phyloP scores from a whole-genome alignment of 352 stramenopile species.

The Phytophthora citrophthora region DNA sequence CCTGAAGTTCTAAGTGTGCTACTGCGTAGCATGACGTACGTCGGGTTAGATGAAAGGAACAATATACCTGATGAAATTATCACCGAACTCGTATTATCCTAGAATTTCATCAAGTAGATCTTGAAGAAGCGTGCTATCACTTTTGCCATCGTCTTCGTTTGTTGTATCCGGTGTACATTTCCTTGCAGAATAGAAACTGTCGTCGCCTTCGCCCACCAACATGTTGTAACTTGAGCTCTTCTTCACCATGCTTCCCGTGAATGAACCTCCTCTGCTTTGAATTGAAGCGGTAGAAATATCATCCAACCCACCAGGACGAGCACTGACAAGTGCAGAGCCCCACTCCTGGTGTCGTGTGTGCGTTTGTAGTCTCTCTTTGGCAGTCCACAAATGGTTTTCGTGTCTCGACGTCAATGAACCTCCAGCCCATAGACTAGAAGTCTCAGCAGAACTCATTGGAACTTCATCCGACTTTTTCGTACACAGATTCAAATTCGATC shows the following conservation, averaged over 20 bases:
- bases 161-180: conserved; percentile 32
- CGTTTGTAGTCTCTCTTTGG: conserved; percentile 26
- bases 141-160: conserved; percentile 34
- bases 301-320: conserved; percentile 17
- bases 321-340: conserved; percentile 25
- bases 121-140: conserved; percentile 59
- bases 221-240: conserved; percentile 33
- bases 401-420: conserved; percentile 27
- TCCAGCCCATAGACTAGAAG: conserved; percentile 15
- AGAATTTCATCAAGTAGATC: conserved; percentile 81
- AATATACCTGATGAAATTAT: conserved; percentile 78
- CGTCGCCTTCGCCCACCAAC: background rate
- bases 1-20: conserved; percentile 97
- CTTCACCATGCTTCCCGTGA: conserved; percentile 3
- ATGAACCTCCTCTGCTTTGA: conserved; percentile 23
- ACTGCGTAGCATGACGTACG: conserved; percentile 23
- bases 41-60: conserved; percentile 41
- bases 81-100: conserved; percentile 24
- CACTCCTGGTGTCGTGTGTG: conserved; percentile 23
- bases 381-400: conserved; percentile 27
- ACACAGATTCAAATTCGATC: conserved; percentile 6
- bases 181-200: conserved; percentile 36
- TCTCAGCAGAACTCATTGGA: background rate
- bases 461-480: conserved; percentile 22
- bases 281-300: conserved; percentile 10